These are phyloP conservation scores for Talaromyces amestolkiae DNA, from an alignment of 2,329 filamentous ascomycete genomes.

Conservation along the genomic window DNA sequence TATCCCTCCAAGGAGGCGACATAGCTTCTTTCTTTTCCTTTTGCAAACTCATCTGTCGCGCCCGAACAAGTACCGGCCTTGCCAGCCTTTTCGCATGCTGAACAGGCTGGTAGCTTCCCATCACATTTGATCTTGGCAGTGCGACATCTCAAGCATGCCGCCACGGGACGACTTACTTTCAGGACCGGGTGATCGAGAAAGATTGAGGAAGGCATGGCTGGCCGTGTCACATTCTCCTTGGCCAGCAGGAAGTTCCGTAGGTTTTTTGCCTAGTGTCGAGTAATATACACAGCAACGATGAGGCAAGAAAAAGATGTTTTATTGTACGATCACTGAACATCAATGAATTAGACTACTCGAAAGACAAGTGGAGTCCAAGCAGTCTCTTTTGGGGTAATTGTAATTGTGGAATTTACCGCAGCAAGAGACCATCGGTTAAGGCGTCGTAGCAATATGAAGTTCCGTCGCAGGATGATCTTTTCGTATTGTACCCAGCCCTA, in stretches of 20 bases:
- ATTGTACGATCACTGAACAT: background rate
- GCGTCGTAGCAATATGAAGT: background rate
- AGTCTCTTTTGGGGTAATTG: background rate
- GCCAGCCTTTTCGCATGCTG: conserved; percentile 88
- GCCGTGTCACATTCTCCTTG: conserved; percentile 23
- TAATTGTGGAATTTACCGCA: background rate
- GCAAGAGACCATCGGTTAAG: background rate
- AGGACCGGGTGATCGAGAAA: conserved; percentile 42
- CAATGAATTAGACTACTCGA: background rate
- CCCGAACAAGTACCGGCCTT: conserved; percentile 85
- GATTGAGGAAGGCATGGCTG: conserved; percentile 33
- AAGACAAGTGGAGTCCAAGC: background rate
- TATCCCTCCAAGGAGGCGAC: conserved; percentile 91
- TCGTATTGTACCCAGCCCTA: background rate
- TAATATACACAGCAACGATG: background rate
- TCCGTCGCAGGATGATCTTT: background rate
- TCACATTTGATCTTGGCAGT: conserved; percentile 97
- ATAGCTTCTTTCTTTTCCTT: conserved; percentile 95
- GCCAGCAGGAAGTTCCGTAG: background rate
- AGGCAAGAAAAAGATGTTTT: too few relatives aligned
- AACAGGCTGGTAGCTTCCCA: conserved; percentile 91
- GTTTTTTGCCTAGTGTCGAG: background rate
- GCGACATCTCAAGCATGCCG: conserved; percentile 78
- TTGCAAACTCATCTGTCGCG: conserved; percentile 91
- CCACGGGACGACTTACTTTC: conserved; percentile 71